phyloP scores from a whole-genome alignment of 2,329 filamentous ascomycete species.

The Penicillium sp. region DNA sequence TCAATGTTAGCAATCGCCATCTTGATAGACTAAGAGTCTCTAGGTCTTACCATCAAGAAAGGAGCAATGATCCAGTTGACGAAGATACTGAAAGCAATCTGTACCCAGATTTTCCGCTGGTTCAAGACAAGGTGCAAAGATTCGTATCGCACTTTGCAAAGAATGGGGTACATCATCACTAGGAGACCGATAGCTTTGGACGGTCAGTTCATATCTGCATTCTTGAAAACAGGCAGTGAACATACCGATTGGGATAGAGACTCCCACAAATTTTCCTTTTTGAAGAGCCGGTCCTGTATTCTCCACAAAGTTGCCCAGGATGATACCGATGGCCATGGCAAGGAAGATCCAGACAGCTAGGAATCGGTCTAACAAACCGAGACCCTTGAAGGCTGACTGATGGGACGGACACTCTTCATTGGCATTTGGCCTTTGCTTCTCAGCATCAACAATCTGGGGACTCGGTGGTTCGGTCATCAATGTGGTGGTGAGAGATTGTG shows the following conservation, averaged over 20 bases:
- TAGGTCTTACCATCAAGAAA: conserved; percentile 68
- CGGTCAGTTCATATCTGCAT: neutral
- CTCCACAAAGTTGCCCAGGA: conserved; percentile 74
- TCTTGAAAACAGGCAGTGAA: conserved; percentile 1
- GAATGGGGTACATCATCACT: conserved; percentile 93
- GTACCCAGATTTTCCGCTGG: conserved; percentile 68
- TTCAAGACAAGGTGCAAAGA: conserved; percentile 67
- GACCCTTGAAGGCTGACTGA: conserved; percentile 7
- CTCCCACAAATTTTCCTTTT: conserved; percentile 70
- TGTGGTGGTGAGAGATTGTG: neutral
- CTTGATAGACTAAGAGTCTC: neutral
- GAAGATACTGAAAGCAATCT: conserved; percentile 72
- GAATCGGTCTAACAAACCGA: conserved; percentile 4
- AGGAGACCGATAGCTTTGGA: conserved; percentile 71
- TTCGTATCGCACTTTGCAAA: conserved; percentile 84
- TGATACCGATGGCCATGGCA: conserved; percentile 62
- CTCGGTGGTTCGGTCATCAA: neutral
- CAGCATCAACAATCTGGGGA: conserved; percentile 3
- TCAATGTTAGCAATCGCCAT: neutral
- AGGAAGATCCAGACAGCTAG: conserved; percentile 1
- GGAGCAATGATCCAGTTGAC: conserved; percentile 88
- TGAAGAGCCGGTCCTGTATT: conserved; percentile 63
- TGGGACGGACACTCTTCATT: neutral
- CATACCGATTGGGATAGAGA: conserved; percentile 67
- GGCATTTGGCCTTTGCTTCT: conserved; percentile 9